Percentiles rank a stretch among this genome's conserved stretches.
These are phyloP conservation scores for Trypanosoma caninum DNA, from an alignment of 208 protist species.

Conservation along the genomic window DNA sequence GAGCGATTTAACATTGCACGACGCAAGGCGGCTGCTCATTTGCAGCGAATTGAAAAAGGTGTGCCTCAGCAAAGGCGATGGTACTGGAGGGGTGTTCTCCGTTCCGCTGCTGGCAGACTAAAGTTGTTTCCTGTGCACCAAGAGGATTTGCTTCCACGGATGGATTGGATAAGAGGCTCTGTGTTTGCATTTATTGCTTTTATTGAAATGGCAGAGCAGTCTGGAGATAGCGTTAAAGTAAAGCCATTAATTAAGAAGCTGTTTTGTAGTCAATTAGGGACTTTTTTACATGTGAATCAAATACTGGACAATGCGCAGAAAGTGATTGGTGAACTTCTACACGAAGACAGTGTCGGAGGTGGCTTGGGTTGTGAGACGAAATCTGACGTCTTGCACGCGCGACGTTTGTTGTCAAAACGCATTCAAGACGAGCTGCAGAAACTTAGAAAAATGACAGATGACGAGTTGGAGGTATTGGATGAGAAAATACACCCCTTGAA, in stretches of 20 bases:
- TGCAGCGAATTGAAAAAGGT: conserved; percentile 77
- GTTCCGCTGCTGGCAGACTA: conserved; percentile 51
- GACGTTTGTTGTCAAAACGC: background rate
- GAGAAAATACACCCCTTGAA: conserved; percentile 64
- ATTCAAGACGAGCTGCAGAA: conserved; percentile 31
- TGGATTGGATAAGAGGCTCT: conserved; percentile 80
- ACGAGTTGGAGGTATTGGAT: conserved; percentile 56
- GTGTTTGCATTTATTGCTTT: conserved; percentile 83
- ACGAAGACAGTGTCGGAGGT: background rate
- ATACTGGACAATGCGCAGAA: conserved; percentile 21
- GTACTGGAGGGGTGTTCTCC: conserved; percentile 84
- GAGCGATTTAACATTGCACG: conserved; percentile 60
- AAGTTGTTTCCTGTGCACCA: conserved; percentile 67
- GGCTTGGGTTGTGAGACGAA: background rate
- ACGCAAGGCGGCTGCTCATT: conserved; percentile 49
- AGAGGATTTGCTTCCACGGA: conserved; percentile 69
- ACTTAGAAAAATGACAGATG: conserved; percentile 29
- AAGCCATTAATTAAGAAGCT: conserved; percentile 52
- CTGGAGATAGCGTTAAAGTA: conserved; percentile 52
- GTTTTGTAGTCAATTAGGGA: conserved; percentile 57
- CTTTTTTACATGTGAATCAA: conserved; percentile 25
- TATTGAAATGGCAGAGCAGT: conserved; percentile 58
- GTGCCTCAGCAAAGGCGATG: conserved; percentile 78
- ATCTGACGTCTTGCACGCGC: background rate
- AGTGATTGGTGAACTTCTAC: background rate